Conservation (phyloP, 805 yeast species). For the Candida andamanensis region DNA sequence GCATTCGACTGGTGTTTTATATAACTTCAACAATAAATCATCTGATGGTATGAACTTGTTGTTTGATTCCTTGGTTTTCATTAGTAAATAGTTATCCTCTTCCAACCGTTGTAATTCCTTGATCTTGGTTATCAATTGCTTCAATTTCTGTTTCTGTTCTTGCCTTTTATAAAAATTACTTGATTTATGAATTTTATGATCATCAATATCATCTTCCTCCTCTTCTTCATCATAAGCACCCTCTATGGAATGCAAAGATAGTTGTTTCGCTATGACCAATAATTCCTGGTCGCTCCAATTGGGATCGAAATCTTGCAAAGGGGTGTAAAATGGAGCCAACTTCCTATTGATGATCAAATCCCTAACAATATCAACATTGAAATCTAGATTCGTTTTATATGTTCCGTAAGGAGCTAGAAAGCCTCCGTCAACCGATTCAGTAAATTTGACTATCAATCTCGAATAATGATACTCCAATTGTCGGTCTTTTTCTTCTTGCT, state of each 20-base stretch:
- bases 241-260: constrained; percentile 54
- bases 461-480: constrained; percentile 49
- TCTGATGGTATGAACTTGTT: constrained; percentile 28
- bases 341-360: constrained; percentile 61
- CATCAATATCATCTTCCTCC: constrained; percentile 60
- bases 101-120: constrained; percentile 29
- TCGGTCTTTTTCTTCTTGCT: constrained; percentile 51
- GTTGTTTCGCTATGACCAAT: constrained; percentile 39
- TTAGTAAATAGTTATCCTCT: constrained; percentile 30
- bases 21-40: constrained; percentile 52
- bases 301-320: constrained; percentile 73
- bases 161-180: constrained; percentile 42
- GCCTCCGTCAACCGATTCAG: constrained; percentile 90
- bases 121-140: constrained; percentile 27
- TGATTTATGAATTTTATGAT: constrained; percentile 52
- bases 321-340: constrained; percentile 87
- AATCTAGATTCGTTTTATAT: constrained; percentile 73
- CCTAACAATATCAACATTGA: constrained; percentile 68
- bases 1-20: constrained; percentile 72
- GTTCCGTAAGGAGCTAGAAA: constrained; percentile 88
- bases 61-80: constrained; percentile 13
- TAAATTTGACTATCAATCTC: constrained; percentile 53
- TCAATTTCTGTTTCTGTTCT: constrained; percentile 45
- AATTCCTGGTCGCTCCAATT: constrained; percentile 70
- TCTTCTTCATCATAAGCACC: constrained; percentile 47